These are phyloP conservation scores for Pichia sp. DNA, from an alignment of 1,139 yeast species.

Conservation along the genomic window DNA sequence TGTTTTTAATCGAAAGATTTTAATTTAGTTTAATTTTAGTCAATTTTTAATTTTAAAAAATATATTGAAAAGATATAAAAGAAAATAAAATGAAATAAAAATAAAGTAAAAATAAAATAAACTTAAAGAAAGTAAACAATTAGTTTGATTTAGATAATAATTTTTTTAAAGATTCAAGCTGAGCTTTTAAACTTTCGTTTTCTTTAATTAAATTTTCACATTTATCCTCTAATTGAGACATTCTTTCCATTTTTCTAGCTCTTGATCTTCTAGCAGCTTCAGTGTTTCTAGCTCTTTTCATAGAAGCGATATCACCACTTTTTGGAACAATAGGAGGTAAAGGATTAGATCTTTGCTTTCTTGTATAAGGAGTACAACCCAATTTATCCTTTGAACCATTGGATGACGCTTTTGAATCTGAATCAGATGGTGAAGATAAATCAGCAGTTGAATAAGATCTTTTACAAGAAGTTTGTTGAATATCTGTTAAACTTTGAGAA, in stretches of 20 bases:
- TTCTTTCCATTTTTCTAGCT: slow-evolving; percentile 86
- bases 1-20: too few relatives aligned
- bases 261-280: slow-evolving; percentile 96
- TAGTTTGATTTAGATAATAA: slow-evolving; percentile 30
- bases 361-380: slow-evolving; percentile 59
- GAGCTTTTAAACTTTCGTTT: slow-evolving; percentile 52
- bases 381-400: slow-evolving; percentile 39
- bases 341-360: slow-evolving; percentile 55
- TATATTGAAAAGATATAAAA: background rate
- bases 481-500: background rate
- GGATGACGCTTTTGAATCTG: background rate
- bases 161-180: slow-evolving; percentile 50
- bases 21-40: too few relatives aligned
- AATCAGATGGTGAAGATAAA: slow-evolving; percentile 9
- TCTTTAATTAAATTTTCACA: slow-evolving; percentile 58
- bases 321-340: slow-evolving; percentile 59
- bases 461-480: slow-evolving; percentile 1
- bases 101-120: background rate
- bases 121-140: background rate
- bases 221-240: slow-evolving; percentile 72
- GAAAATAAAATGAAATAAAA: background rate
- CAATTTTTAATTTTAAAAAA: too few relatives aligned
- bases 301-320: slow-evolving; percentile 56
- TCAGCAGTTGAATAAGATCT: slow-evolving; percentile 29
- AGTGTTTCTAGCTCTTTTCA: slow-evolving; percentile 91